Percentiles rank a stretch among this genome's conserved stretches.
phyloP scores from a whole-genome alignment of 2,329 filamentous ascomycete genomes.

The Dactylellina parvicollis region DNA sequence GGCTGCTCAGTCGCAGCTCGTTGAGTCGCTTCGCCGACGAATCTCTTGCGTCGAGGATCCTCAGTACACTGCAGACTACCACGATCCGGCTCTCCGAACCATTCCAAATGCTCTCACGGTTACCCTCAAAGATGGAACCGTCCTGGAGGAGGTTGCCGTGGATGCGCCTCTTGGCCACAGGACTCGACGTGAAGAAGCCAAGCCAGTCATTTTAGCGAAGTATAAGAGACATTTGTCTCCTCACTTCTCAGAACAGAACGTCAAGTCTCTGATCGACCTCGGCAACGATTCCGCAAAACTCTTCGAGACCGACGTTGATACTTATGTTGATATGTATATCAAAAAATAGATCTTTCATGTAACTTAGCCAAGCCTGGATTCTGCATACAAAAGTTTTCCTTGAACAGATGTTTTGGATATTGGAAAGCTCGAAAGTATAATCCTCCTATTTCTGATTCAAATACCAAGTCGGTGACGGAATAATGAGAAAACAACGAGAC shows the following conservation, averaged over 20 bases:
- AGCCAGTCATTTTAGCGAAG: constrained; percentile 95
- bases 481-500: too few relatives aligned
- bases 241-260: constrained; percentile 79
- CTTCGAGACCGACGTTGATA: constrained; percentile 83
- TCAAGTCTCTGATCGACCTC: constrained; percentile 83
- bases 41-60: constrained; percentile 97
- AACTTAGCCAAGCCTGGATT: neutral
- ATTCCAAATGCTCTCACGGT: constrained; percentile 98
- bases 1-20: constrained; percentile 86
- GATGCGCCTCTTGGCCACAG: constrained; percentile 95
- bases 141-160: constrained; percentile 87
- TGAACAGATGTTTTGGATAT: neutral
- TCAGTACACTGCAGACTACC: constrained; percentile 94
- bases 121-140: constrained; percentile 90
- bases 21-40: constrained; percentile 90
- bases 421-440: neutral
- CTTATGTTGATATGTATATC: constrained; percentile 89
- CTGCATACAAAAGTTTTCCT: neutral
- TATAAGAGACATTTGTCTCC: constrained; percentile 90
- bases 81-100: constrained; percentile 89
- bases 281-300: constrained; percentile 78
- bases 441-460: too few relatives aligned
- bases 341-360: constrained; percentile 59
- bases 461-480: too few relatives aligned
- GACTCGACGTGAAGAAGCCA: constrained; percentile 90